Base-by-base conservation (phyloP, 148 eudicot species). In the Linanthus parryae region DNA sequence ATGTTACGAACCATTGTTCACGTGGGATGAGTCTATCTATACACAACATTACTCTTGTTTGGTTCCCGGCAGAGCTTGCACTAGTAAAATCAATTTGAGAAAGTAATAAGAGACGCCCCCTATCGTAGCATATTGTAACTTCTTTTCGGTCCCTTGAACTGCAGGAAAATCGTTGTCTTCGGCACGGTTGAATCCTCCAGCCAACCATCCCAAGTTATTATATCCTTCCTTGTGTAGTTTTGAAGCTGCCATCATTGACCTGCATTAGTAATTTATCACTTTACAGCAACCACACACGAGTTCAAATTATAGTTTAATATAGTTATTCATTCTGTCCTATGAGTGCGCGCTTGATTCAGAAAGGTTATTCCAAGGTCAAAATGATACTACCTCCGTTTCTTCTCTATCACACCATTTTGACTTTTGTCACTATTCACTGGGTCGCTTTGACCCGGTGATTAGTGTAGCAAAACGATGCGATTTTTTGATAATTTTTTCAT, bases 111-210 rank as follows among this genome's bases (percentile, higher is more conserved):
- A 87, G 6, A 56, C 94, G 39, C 96, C 96, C 5, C 96, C 94
- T 15, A 92, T 72, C 11, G 94, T 69, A 21, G 94, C 96, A 64
- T 84, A 79, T 63, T 87, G 96, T 78, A 92, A 74, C 74, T 84
- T 81, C 74, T 84, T 81, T 49, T 84, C 94, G 47, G 62, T 37
- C 56, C 99, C 99, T 65, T 81, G 80, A 31, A 92, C 85, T 0
- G 4, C 47, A 1, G 62, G 59, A 41, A 87, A 92, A 67, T 87
- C 96, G 13, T 66, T 74, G 2, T 87, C 88, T 34, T 41, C 63
- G 3, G 94, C 56, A 7, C 73, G 70, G 17, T 62, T 84, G 54
- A 81, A 92, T 55, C 96, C 99, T 62, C 99, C 96, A 0, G 76
- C 85, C 28, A 87, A 73, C 91, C 99, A 92, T 62, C 88, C 90